Conservation (phyloP, 2,329 filamentous ascomycete species). For the Cercospora sp. region DNA sequence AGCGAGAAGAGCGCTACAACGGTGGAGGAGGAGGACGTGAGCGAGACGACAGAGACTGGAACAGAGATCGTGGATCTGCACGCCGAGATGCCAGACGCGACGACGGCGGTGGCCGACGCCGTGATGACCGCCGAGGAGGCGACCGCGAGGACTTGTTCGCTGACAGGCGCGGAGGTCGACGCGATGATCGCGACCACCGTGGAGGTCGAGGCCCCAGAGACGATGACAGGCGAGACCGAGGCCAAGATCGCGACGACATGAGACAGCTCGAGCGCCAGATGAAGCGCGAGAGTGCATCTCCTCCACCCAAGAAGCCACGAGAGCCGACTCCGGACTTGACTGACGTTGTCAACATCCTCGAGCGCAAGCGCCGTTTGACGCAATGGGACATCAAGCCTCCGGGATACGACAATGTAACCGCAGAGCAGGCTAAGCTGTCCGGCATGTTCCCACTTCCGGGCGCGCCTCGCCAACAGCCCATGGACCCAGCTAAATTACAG, state of each 20-base stretch:
- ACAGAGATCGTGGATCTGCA: constrained; percentile 70
- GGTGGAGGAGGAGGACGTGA: constrained; percentile 43
- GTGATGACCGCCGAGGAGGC: constrained; percentile 51
- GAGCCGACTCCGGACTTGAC: constrained; percentile 96
- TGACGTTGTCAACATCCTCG: constrained; percentile 75
- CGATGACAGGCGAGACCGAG: constrained; percentile 40
- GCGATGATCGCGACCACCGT: constrained; percentile 50
- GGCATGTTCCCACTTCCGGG: constrained; percentile 98
- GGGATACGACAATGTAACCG: constrained; percentile 96
- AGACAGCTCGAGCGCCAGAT: constrained; percentile 38
- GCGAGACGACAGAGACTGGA: constrained; percentile 53
- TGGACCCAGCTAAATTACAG: constrained; percentile 91
- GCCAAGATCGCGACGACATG: constrained; percentile 41
- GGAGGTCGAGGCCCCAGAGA: constrained; percentile 40
- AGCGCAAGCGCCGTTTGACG: constrained; percentile 87
- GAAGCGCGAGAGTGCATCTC: constrained; percentile 70
- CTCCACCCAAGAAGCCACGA: constrained; percentile 82
- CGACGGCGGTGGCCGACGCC: constrained; percentile 54
- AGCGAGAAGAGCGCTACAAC: constrained; percentile 88
- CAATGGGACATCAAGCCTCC: constrained; percentile 99
- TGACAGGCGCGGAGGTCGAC: constrained; percentile 32
- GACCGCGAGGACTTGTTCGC: constrained; percentile 36
- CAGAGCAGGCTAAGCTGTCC: constrained; percentile 96
- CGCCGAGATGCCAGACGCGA: constrained; percentile 60
- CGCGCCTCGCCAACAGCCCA: constrained; percentile 88